These are phyloP conservation scores for Papiliotrema fonsecae DNA, from an alignment of 1,284 basidiomycete genomes.

Conservation along the genomic window DNA sequence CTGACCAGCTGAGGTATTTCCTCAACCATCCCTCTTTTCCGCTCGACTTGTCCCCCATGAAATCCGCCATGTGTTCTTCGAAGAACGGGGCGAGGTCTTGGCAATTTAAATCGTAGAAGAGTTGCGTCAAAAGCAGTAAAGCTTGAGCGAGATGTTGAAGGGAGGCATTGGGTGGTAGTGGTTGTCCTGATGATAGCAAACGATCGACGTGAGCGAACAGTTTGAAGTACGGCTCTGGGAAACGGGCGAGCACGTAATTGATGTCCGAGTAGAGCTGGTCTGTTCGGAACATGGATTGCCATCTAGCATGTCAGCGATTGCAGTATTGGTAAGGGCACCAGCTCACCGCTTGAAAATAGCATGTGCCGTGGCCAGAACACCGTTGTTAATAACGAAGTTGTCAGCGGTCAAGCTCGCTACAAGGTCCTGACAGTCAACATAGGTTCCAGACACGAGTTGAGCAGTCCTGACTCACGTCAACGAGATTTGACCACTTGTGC, in stretches of 20 bases:
- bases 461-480: conserved; percentile 61
- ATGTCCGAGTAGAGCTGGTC: conserved; percentile 86
- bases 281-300: conserved; percentile 85
- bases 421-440: conserved; percentile 60
- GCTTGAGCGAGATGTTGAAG: conserved; percentile 59
- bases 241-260: conserved; percentile 81
- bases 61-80: conserved; percentile 79
- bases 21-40: conserved; percentile 64
- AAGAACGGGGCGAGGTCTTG: conserved; percentile 94
- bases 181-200: conserved; percentile 44
- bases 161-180: conserved; percentile 45
- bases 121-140: conserved; percentile 72
- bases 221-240: conserved; percentile 76
- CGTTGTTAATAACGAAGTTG: conserved; percentile 80
- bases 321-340: background rate
- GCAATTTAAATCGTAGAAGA: conserved; percentile 90
- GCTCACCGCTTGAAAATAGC: conserved; percentile 77
- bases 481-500: conserved; percentile 71
- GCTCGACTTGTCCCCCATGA: conserved; percentile 59
- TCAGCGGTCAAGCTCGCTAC: conserved; percentile 68
- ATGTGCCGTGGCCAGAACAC: conserved; percentile 88
- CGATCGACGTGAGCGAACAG: conserved; percentile 62
- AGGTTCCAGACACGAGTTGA: background rate
- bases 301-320: conserved; percentile 45
- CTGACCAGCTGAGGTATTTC: conserved; percentile 73